phyloP scores from a whole-genome alignment of 306 rosid genomes.

The Begonia peltatifolia region DNA sequence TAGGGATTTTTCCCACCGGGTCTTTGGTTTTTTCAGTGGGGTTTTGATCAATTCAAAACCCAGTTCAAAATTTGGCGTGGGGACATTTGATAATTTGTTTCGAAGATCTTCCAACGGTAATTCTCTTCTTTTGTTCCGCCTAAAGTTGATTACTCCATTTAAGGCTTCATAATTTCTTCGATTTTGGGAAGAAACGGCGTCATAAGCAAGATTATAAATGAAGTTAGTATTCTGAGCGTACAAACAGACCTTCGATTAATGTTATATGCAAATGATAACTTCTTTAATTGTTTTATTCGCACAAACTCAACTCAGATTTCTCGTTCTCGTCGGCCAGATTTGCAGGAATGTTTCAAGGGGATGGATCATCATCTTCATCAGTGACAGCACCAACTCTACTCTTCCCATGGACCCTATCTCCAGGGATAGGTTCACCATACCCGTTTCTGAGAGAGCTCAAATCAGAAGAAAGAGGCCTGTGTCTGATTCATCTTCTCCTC shows the following conservation, averaged over 20 bases:
- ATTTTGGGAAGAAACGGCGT: too few species aligned
- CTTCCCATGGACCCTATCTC: slow-evolving; percentile 21
- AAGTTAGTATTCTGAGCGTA: not conserved
- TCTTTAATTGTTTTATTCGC: not conserved
- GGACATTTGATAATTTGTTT: too few species aligned
- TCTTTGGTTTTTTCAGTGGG: slow-evolving; percentile 9
- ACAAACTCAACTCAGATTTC: not conserved
- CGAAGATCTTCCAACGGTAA: slow-evolving; percentile 15
- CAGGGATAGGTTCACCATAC: slow-evolving; percentile 42
- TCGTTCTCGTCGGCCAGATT: slow-evolving; percentile 1
- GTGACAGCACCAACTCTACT: slow-evolving; percentile 23
- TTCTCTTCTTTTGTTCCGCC: not conserved
- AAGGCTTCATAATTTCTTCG: too few species aligned
- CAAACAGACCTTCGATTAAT: not conserved
- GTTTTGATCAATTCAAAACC: slow-evolving; percentile 7
- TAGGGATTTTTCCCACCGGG: slow-evolving; percentile 2
- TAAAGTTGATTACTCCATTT: not conserved
- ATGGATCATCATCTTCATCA: slow-evolving; percentile 29
- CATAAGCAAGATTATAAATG: not conserved
- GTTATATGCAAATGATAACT: not conserved
- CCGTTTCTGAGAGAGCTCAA: slow-evolving; percentile 39
- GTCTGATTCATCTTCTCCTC: slow-evolving; percentile 38
- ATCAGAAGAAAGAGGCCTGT: slow-evolving; percentile 39
- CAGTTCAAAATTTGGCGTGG: slow-evolving; percentile 4
- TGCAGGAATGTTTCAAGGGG: slow-evolving; percentile 24